Base-by-base conservation (phyloP, 805 yeast genomes). In the Nakazawaea populi region DNA sequence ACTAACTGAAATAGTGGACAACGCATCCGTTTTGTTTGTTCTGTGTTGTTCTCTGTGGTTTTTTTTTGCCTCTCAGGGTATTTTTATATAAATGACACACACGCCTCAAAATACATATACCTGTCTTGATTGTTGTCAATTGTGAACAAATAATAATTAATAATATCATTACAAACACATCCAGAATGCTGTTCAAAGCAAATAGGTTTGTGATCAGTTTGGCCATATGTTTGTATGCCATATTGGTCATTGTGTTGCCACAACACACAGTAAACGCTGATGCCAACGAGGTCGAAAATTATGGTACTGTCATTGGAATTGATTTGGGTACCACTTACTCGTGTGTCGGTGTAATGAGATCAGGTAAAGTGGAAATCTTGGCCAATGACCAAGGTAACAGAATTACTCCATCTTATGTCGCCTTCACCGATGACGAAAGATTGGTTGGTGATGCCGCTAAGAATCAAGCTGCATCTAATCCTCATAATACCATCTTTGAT, bases 331-430 rank as follows among this genome's bases (percentile, higher is more conserved):
- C 98, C 57, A 91, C 98, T 5, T 91, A 91, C 80, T 91, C 97
- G 10, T 91, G 97, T 82, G 98, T 92, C 55, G 98, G 96, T 64
- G 90, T 81, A 71, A 83, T 79, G 69, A 69, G 85, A 47, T 86
- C 87, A 62, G 95, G 88, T 67, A 78, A 96, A 63, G 97, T 91
- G 54, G 97, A 92, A 67, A 91, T 91, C 66, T 83, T 91, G 64
- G 97, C 97, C 63, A 91, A 91, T 67, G 97, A 91, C 71, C 97
- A 92, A 76, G 98, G 98, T 78, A 91, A 92, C 80, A 87, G 97
- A 79, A 92, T 96, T 56, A 91, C 97, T 18, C 97, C 97, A 37
- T 90, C 97, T 36, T 91, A 87, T 69, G 97, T 92, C 56, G 97
- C 96, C 48, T 91, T 91, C 82, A 89, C 96, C 32, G 97, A 89